Base-by-base conservation (phyloP, 169 alveolate species). In the Babesia bigemina region DNA sequence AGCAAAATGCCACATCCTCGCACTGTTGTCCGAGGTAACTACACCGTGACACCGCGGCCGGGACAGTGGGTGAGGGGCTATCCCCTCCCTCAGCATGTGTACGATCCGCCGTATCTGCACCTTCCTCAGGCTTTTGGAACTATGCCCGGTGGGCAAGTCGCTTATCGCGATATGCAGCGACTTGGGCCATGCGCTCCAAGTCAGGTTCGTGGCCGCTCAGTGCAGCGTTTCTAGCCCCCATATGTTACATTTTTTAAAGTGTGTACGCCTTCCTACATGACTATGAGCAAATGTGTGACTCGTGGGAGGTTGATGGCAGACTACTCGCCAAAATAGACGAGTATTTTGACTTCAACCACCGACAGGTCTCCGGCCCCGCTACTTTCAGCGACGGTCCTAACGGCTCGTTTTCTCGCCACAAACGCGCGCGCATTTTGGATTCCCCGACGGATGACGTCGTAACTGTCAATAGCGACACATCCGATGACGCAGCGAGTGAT, bases 251-350 rank as follows among this genome's bases (percentile, higher is more conserved):
- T 0, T 10, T 7, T 55, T 11, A 28, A 48, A 42, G 65, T 42
- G 65, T 29, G 55, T 53, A 59, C n/a, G 65, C 12, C 16, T 8
- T 33, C 13, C 12, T 16, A n/a, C 19, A 39, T 67, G 21, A 50
- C 53, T 17, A 16, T 21, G 21, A 39, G 29, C 76, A 52, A 55
- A 53, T 45, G 67, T 44, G 58, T 39, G 26, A 56, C 36, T 16
- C 70, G 17, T 42, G 67, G 70, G 79, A 70, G n/a, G 14, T 57
- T 39, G 79, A 70, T 42, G 70, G 70, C 70, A 57, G 44, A 10
- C 9, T 57, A 58, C 65, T 70, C 70, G 67, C 67, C 79, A 56
- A 55, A 56, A 70, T 70, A 21, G 59, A 70, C 45, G 60, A 70
- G 53, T 70, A 70, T 50, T 24, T 70, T 16, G 48, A 70, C 24